These are phyloP conservation scores for Ilex aquifolium DNA, from an alignment of 257 asterid genomes.

Conservation along the genomic window DNA sequence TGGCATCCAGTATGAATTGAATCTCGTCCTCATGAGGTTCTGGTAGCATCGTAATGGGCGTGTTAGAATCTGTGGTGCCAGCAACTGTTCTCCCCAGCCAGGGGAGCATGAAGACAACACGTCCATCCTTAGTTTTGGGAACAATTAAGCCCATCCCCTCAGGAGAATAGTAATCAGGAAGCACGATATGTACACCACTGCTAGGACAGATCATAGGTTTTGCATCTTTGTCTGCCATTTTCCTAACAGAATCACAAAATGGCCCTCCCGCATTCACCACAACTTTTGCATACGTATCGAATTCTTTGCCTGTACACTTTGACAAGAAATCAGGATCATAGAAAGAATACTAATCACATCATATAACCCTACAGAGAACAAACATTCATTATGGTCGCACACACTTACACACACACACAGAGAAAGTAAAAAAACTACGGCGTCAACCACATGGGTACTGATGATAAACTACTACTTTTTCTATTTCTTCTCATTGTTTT, in stretches of 20 bases:
- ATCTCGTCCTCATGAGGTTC: conserved; percentile 98
- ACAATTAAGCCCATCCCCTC: conserved; percentile 99
- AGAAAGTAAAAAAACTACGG: too few relatives aligned
- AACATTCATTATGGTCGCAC: too few relatives aligned
- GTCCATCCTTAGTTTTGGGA: conserved; percentile 99
- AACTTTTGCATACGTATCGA: conserved; percentile 91
- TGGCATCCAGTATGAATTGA: conserved; percentile 88
- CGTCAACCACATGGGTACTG: too few relatives aligned
- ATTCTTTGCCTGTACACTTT: conserved; percentile 73
- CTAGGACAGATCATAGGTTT: conserved; percentile 86
- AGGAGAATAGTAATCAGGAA: conserved; percentile 98
- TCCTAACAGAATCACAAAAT: conserved; percentile 90
- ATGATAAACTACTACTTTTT: too few relatives aligned
- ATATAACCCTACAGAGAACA: too few relatives aligned
- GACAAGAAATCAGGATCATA: conserved; percentile 27
- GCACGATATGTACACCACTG: conserved; percentile 95
- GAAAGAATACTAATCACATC: conserved; percentile 18
- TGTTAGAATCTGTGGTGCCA: conserved; percentile 94
- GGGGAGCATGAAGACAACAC: conserved; percentile 97
- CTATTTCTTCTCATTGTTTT: too few relatives aligned
- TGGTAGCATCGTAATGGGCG: conserved; percentile 86
- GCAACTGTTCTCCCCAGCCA: conserved; percentile 99
- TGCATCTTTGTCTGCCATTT: conserved; percentile 72
- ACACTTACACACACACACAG: too few relatives aligned
- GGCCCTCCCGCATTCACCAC: conserved; percentile 95